Evolutionary conservation across 1,139 yeast genomes (phyloP), one percentile per base, ranked within the genome.

Genomic region (Petasospora rhodanensis): DNA sequence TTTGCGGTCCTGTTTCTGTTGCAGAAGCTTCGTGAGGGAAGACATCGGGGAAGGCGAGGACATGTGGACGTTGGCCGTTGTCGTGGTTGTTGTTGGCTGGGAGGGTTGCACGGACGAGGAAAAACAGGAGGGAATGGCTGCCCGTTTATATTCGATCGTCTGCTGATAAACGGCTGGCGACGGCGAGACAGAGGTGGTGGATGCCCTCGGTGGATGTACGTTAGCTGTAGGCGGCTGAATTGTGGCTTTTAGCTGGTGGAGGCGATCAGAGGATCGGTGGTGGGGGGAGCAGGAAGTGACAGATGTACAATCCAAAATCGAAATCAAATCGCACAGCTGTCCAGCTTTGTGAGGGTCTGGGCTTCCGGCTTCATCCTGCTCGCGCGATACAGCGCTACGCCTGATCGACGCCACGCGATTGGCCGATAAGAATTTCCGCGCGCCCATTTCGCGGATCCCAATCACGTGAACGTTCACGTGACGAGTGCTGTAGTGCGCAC

Each of bases 1-100:
- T 26, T 22, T 34, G 15, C 43, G 29, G 19, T 40, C 40, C 28
- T 47, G 50, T 22, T 47, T 45, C 38, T 49, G 38, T 31, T 37
- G 51, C 1, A 51, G 39, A 12, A 51, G 45, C 31, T 46, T 40
- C 4, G 55, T 51, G 14, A 51, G 34, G 3, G 55, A 51, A 7
- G 54, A 47, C 23, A 47, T 39, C 1, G 51, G 51, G 3, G 49
- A 46, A 1, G 46, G 24, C 1, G 46, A 41, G 37, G 18, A 15
- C 11, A n/a, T 13, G 8, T 24, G 28, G 17, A n/a, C 8, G 15
- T n/a, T 18, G 16, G 28, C 10, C 22, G 22, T 19, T 14, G 29
- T 14, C 18, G 22, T 10, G 14, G 29, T 11, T 17, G 22, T 12
- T 9, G 18, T 14, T 23, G 22, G 24, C 17, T 11, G 19, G 14